Percentiles rank a stretch among this genome's conserved stretches.
Evolutionary conservation across 495 filamentous ascomycete genomes (phyloP).

Genomic region (Chaetomidium leptoderma): DNA sequence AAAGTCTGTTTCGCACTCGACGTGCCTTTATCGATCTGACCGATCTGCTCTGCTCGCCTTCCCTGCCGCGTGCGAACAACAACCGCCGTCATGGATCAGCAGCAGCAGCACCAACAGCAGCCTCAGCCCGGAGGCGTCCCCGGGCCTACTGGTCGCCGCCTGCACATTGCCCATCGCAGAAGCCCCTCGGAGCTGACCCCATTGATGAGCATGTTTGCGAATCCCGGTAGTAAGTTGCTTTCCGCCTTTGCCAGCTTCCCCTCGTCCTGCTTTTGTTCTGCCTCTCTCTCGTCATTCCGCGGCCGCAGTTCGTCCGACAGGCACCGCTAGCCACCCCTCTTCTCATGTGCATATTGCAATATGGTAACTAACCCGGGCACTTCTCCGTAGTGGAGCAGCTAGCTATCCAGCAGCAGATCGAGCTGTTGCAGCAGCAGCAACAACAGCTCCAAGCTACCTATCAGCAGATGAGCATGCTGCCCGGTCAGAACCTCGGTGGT

Average conservation of each 20-base stretch:
- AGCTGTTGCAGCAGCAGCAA: constrained; percentile 95
- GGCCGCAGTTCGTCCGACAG: neutral
- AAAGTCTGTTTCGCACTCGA: constrained; percentile 43
- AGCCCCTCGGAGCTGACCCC: constrained; percentile 97
- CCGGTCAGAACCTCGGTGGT: constrained; percentile 69
- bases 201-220: constrained; percentile 85
- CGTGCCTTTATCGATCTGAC: constrained; percentile 38
- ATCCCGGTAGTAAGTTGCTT: constrained; percentile 51
- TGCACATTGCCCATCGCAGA: constrained; percentile 95
- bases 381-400: constrained; percentile 82
- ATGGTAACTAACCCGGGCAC: constrained; percentile 28
- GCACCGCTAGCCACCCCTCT: too few species aligned
- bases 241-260: too few species aligned
- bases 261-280: neutral
- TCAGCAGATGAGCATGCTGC: constrained; percentile 93
- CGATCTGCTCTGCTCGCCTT: constrained; percentile 12
- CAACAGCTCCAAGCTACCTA: constrained; percentile 95
- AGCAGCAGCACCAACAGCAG: constrained; percentile 48
- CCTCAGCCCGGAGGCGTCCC: constrained; percentile 59
- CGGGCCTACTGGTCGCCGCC: constrained; percentile 80
- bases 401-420: constrained; percentile 97
- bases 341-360: neutral
- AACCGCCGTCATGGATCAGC: constrained; percentile 69
- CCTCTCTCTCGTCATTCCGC: neutral
- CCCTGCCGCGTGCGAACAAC: constrained; percentile 22